Base-by-base conservation (phyloP, 345 rosid species). In the Orychophragmus violaceus region DNA sequence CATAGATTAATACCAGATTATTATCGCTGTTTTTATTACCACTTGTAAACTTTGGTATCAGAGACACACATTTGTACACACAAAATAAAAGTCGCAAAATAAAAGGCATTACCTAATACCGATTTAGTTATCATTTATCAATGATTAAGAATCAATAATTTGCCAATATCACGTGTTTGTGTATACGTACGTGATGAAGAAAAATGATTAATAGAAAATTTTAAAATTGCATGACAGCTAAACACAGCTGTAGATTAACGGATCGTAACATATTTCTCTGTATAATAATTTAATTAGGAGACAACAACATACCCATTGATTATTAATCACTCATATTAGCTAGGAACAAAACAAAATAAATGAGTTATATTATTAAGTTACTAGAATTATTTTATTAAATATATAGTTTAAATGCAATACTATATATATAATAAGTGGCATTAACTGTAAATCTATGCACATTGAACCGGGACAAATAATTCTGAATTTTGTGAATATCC, bases 241-340 rank as follows among this genome's bases (percentile, higher is more conserved):
- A 76, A 28, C 27, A 76, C 94, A 87, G 87, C 88, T 83, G 84
- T 76, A 79, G 74, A 52, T 74, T 76, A 78, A 48, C 64, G 44
- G 42, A 62, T 59, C 48, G 51, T 55, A 48, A 74, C 44, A 13
- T 39, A 17, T 39, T 14, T 21, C 39, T 19, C 17, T 48, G 3
- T 21, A 13, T 3, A 46, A 64, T 72, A 22, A 59, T 72, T 39
- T 39, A 65, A 39, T 61, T 32, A 65, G 59, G 59, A 57, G 42
- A 48, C 82, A 76, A 75, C 84, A 64, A 50, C 29, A 42, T 41
- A 17, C 74, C 74, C 77, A 35, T 62, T 49, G 60, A 57, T 57
- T 56, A 48, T 28, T 49, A 72, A 58, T 64, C 58, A 72, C 27
- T 53, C 66, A 74, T 17, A 27, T 52, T 49, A 22, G 36, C 39